Conservation (phyloP, 2,329 filamentous ascomycete genomes). For the Aspergillus texensis region DNA sequence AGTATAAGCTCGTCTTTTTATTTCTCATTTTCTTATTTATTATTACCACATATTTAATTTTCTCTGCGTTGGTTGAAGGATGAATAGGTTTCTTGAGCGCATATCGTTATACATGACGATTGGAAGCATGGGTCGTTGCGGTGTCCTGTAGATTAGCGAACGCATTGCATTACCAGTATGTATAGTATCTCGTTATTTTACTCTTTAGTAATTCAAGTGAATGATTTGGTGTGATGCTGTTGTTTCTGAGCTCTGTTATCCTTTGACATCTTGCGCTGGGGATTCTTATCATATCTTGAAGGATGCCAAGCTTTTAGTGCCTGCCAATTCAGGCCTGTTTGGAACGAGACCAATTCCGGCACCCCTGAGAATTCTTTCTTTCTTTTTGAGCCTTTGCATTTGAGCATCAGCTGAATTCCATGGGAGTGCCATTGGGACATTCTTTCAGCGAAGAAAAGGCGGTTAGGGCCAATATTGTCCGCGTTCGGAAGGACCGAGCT, state of each 20-base stretch:
- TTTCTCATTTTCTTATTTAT: neutral
- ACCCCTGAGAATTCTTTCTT: neutral
- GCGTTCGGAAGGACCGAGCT: neutral
- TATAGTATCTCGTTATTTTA: neutral
- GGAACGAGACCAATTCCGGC: neutral
- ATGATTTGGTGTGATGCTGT: neutral
- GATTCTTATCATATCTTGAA: neutral
- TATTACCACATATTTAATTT: neutral
- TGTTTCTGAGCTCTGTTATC: neutral
- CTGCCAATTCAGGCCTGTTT: neutral
- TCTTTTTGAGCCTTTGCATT: neutral
- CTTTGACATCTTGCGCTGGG: neutral
- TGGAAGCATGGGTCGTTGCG: slow-evolving; percentile 6
- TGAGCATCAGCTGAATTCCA: neutral
- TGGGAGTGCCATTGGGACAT: neutral
- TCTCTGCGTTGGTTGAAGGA: slow-evolving; percentile 1
- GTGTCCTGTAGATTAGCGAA: slow-evolving; percentile 9
- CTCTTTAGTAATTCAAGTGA: neutral
- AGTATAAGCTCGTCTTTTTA: slow-evolving; percentile 19
- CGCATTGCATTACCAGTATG: slow-evolving; percentile 6
- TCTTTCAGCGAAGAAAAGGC: neutral
- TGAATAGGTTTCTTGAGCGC: slow-evolving; percentile 8
- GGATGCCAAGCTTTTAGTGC: neutral
- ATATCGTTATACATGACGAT: neutral
- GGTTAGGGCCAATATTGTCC: neutral